phyloP scores from a whole-genome alignment of 768 basidiomycete species.

The Gelatoporia subvermispora region DNA sequence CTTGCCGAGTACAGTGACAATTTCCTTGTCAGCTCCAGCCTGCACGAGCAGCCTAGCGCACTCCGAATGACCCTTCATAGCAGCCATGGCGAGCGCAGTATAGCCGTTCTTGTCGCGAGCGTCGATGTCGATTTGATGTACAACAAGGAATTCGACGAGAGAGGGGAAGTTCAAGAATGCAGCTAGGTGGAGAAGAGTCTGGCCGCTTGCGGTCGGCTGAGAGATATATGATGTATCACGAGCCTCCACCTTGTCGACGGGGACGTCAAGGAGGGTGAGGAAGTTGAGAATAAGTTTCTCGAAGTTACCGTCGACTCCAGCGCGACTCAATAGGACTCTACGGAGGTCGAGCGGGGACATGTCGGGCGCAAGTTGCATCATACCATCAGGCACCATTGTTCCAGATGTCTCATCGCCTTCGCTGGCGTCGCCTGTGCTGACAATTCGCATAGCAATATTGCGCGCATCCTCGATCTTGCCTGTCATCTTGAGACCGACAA shows the following conservation, averaged over 20 bases:
- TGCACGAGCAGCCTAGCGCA: slow-evolving; percentile 67
- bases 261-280: slow-evolving; percentile 70
- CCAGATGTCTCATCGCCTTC: slow-evolving; percentile 27
- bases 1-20: slow-evolving; percentile 69
- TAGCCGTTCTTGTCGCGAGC: slow-evolving; percentile 84
- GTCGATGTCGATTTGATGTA: slow-evolving; percentile 73
- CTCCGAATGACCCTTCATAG: slow-evolving; percentile 53
- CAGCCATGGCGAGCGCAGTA: slow-evolving; percentile 87
- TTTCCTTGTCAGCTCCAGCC: slow-evolving; percentile 75
- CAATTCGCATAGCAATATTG: slow-evolving; percentile 90
- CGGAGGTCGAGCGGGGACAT: slow-evolving; percentile 45
- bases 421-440: slow-evolving; percentile 64
- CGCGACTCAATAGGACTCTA: slow-evolving; percentile 50
- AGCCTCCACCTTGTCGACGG: slow-evolving; percentile 42
- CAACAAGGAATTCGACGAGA: slow-evolving; percentile 67
- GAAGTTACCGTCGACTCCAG: slow-evolving; percentile 56
- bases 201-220: slow-evolving; percentile 63
- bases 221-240: slow-evolving; percentile 59
- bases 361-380: slow-evolving; percentile 53
- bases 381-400: slow-evolving; percentile 9
- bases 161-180: slow-evolving; percentile 71
- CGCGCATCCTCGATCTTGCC: slow-evolving; percentile 92
- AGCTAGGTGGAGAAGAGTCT: slow-evolving; percentile 87
- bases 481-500: slow-evolving; percentile 95
- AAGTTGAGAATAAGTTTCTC: slow-evolving; percentile 74